Base-by-base conservation (phyloP, 2,329 filamentous ascomycete species). In the Torrubiella hemipterigena region DNA sequence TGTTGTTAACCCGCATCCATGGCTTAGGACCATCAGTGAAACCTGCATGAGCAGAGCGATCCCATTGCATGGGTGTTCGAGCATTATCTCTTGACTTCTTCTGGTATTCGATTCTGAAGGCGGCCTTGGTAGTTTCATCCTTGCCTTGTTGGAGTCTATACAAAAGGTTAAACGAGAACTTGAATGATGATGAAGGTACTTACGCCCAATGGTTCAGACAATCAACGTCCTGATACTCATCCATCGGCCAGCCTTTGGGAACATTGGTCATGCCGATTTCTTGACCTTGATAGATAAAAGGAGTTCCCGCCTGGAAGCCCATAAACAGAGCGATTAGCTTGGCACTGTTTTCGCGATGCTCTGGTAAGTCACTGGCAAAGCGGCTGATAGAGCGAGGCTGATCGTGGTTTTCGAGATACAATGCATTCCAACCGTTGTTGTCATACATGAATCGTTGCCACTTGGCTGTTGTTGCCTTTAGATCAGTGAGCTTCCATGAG, bases 41-140 rank as follows among this genome's bases (percentile, higher is more conserved):
- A 9, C 81, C 80, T 0, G 62, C 77, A 37, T 83, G 67, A 0
- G 55, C 45, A 2, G 54, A 58, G n/a, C 52, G 45, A 38, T 73
- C 63, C 80, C 81, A 86, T 46, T 83, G 78, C 52, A 86, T 76
- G 0, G 80, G 80, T 1, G 76, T 74, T 27, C 81, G 65, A 7
- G 72, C 73, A 49, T 86, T 81, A 51, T 86, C 81, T 15, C 80
- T 55, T 7, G 67, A 73, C 47, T 74, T 73, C 39, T 63, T 58
- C 37, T 70, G 66, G 44, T 76, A 61, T n/a, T 69, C 60, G 7
- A 41, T 39, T 37, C 38, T 60, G 42, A 50, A 50, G 14, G 51
- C 46, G 7, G 51, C 45, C 20, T 58, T 50, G 19, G 54, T 53
- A 30, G 56, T 49, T 31, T 50, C 54, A 42, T 63, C 53, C 5